Conservation (phyloP, 768 basidiomycete genomes). For the Tremella yokohamensis region DNA sequence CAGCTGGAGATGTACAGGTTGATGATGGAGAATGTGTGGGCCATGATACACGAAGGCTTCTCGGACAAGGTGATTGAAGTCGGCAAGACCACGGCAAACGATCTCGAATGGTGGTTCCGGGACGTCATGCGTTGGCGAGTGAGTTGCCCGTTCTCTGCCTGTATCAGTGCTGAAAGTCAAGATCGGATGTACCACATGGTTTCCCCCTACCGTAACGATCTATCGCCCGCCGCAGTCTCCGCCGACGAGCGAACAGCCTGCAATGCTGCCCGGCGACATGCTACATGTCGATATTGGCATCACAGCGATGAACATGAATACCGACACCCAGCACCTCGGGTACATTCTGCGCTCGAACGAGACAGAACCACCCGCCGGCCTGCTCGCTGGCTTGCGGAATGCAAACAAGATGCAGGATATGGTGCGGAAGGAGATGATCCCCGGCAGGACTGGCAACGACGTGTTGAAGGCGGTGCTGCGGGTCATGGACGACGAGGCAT, state of each 20-base stretch:
- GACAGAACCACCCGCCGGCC: slow-evolving; percentile 54
- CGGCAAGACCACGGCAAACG: slow-evolving; percentile 56
- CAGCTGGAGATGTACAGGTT: slow-evolving; percentile 56
- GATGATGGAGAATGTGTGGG: slow-evolving; percentile 59
- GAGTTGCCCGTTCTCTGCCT: slow-evolving; percentile 7
- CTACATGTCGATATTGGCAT: slow-evolving; percentile 61
- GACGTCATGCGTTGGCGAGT: slow-evolving; percentile 55
- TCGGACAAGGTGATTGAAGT: slow-evolving; percentile 54
- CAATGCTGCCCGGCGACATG: slow-evolving; percentile 54
- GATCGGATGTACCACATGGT: slow-evolving; percentile 56
- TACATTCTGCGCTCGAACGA: slow-evolving; percentile 58
- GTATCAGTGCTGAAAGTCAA: slow-evolving; percentile 39
- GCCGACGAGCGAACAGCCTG: slow-evolving; percentile 53
- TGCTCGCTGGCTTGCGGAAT: slow-evolving; percentile 55
- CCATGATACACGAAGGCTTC: slow-evolving; percentile 59
- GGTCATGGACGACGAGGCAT: slow-evolving; percentile 56
- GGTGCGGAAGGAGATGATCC: slow-evolving; percentile 54
- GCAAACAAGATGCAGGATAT: slow-evolving; percentile 60
- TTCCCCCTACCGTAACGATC: slow-evolving; percentile 58
- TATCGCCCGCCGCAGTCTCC: slow-evolving; percentile 55
- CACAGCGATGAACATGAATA: slow-evolving; percentile 59
- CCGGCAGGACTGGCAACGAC: slow-evolving; percentile 56
- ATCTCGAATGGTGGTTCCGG: slow-evolving; percentile 60
- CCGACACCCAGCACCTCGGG: slow-evolving; percentile 60
- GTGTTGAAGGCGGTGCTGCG: slow-evolving; percentile 54